Evolutionary conservation across 164 flowering plant species (phyloP), one percentile per base, ranked within the genome.

Genomic region (Vitis amurensis): DNA sequence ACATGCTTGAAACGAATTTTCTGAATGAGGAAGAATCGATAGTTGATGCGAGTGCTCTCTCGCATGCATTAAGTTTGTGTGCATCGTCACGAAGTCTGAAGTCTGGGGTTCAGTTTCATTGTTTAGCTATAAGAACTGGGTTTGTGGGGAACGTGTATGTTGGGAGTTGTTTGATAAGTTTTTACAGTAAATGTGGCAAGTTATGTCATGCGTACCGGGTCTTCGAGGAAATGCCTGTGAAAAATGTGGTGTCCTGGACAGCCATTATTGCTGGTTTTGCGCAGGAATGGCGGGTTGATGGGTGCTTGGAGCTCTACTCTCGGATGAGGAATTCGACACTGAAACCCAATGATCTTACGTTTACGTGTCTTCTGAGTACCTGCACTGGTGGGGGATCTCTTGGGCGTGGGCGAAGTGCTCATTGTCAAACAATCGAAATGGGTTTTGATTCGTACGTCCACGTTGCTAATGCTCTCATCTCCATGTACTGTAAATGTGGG

Each of bases 401-500:
- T 52, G 77, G 80, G 58, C 82, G 79, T 15, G 96, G 96, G 17
- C 84, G 81, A 78, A 79, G 65, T 65, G 77, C 74, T 58, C 96
- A 91, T 65, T 83, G 86, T 73, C 88, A 86, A 61, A 73, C 72
- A 11, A 74, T 90, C 73, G 82, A 61, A 15, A 75, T 77, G 83
- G 91, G 90, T 19, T 86, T 87, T 16, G 64, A 75, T 71, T 84
- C 87, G 0, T 77, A 80, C 70, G 44, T 72, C 16, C 83, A 85
- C 57, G 65, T 87, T 48, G 75, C 77, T 5, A 91, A 89, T 77
- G 81, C 93, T 65, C 79, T 89, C 12, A 73, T 89, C 47, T 82
- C 91, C 5, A 86, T 87, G 93, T 91, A 91, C 52, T 83, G 82
- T 52, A 91, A 91, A 67, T 87, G 89, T 76, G 96, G 96, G 19